phyloP scores from a whole-genome alignment of 2,329 filamentous ascomycete species.

The Pseudocercospora macadamiae region DNA sequence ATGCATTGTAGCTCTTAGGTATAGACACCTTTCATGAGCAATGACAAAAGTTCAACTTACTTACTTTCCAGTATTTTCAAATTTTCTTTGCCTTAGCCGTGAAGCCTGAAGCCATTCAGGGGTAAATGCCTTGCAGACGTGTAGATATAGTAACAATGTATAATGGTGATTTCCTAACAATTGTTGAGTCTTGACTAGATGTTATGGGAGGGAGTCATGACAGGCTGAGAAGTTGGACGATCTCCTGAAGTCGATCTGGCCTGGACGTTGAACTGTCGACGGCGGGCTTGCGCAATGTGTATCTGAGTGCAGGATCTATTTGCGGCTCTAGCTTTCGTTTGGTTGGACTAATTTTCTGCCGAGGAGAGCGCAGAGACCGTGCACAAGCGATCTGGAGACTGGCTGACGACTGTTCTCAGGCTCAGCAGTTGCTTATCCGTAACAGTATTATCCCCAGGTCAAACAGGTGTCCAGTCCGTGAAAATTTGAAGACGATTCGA shows the following conservation, averaged over 20 bases:
- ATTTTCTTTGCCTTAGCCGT: background rate
- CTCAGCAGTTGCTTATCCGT: background rate
- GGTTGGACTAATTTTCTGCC: background rate
- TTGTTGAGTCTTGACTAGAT: background rate
- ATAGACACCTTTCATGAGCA: slow-evolving; percentile 3
- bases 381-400: background rate
- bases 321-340: background rate
- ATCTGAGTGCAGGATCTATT: background rate
- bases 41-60: background rate
- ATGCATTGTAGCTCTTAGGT: slow-evolving; percentile 7
- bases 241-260: slow-evolving; percentile 2
- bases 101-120: no score
- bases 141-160: no score
- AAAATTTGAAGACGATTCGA: no score
- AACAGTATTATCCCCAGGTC: no score
- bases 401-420: slow-evolving; percentile 4
- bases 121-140: no score
- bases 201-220: background rate
- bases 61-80: background rate
- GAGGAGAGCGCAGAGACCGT: no score
- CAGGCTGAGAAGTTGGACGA: background rate
- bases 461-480: no score
- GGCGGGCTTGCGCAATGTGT: background rate
- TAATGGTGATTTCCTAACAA: no score
- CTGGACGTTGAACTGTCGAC: background rate